Conservation (phyloP, 129 eudicot species). For the Artemisia tridentata region DNA sequence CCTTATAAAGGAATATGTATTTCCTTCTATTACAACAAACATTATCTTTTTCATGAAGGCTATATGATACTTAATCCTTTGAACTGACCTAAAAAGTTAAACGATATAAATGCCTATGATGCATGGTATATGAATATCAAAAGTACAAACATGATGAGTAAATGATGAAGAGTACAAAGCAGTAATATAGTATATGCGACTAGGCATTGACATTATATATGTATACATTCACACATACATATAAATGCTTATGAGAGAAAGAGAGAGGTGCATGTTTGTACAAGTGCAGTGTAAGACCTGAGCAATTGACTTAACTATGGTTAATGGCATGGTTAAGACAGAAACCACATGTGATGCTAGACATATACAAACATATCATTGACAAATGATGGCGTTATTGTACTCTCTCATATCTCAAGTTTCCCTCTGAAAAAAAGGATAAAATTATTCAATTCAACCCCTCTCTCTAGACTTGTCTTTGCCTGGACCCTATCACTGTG, state of each 20-base stretch:
- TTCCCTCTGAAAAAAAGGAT: conserved; percentile 41
- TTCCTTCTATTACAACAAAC: neutral
- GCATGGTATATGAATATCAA: conserved; percentile 30
- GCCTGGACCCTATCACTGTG: conserved; percentile 39
- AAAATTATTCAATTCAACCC: conserved; percentile 39
- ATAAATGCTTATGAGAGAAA: neutral
- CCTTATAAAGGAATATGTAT: neutral
- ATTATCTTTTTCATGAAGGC: neutral
- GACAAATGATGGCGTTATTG: conserved; percentile 83
- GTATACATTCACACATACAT: neutral
- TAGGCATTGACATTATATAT: conserved; percentile 27
- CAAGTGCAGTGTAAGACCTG: conserved; percentile 28
- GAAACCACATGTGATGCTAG: conserved; percentile 36
- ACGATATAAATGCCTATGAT: conserved; percentile 18
- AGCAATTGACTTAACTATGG: conserved; percentile 37
- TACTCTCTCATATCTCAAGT: conserved; percentile 49
- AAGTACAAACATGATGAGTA: conserved; percentile 32
- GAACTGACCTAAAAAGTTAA: no score
- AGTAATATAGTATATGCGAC: conserved; percentile 16
- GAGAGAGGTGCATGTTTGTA: conserved; percentile 13
- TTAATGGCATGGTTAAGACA: conserved; percentile 36
- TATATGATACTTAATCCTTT: no score
- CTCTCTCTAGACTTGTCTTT: conserved; percentile 40
- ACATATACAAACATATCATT: conserved; percentile 61
- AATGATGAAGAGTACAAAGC: conserved; percentile 31